Evolutionary conservation across 805 yeast species (phyloP).

Genomic region (Zygosaccharomyces bisporus): DNA sequence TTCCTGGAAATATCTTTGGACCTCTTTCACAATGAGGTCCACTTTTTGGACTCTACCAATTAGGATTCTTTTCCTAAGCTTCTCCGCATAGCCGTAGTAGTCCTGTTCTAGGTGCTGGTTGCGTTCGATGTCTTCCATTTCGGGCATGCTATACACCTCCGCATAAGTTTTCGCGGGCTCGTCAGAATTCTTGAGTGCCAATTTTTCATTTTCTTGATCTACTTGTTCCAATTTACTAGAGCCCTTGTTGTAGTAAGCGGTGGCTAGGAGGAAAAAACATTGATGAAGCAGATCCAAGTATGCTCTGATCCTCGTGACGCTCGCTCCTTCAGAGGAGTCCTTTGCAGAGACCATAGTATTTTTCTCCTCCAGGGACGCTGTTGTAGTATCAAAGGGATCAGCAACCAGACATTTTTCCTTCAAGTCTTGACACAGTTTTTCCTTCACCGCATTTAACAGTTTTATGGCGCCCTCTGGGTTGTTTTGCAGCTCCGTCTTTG

Average conservation of each 20-base stretch:
- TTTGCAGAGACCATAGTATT: neutral
- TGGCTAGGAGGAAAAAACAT: constrained; percentile 69
- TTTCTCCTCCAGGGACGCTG: constrained; percentile 1
- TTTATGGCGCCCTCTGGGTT: constrained; percentile 49
- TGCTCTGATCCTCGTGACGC: constrained; percentile 19
- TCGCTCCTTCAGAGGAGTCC: constrained; percentile 5
- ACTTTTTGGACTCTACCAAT: constrained; percentile 37
- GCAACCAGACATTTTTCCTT: constrained; percentile 20
- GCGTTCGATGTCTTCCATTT: constrained; percentile 25
- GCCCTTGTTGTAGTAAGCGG: constrained; percentile 32
- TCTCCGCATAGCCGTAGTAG: constrained; percentile 60
- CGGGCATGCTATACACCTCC: constrained; percentile 28
- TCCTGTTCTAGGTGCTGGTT: constrained; percentile 47
- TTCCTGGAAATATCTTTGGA: constrained; percentile 20
- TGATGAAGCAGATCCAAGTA: constrained; percentile 61
- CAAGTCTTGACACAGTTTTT: constrained; percentile 31
- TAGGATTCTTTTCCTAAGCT: constrained; percentile 50
- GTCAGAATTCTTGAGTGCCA: constrained; percentile 11
- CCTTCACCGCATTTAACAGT: constrained; percentile 43
- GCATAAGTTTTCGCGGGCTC: constrained; percentile 17
- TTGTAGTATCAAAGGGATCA: constrained; percentile 17
- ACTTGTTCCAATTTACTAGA: constrained; percentile 27
- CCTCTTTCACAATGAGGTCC: constrained; percentile 24
- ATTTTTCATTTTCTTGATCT: constrained; percentile 32
- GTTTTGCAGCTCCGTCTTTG: constrained; percentile 52